Evolutionary conservation across 2,329 filamentous ascomycete species (phyloP).

Genomic region (Hypoxylon sp.): DNA sequence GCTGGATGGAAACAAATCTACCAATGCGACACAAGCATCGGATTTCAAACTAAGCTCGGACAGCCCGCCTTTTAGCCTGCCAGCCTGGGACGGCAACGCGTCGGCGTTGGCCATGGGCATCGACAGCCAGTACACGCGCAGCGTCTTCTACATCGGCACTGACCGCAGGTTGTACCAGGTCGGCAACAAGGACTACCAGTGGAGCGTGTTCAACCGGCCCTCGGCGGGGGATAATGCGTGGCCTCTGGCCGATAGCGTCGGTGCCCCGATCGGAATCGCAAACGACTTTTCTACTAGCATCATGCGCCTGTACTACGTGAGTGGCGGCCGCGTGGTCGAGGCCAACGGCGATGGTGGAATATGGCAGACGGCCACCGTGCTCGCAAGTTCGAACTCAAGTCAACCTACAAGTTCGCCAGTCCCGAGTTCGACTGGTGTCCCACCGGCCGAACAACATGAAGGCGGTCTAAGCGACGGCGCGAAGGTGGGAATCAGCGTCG

Average conservation of each 20-base stretch:
- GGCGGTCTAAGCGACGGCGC: constrained; percentile 54
- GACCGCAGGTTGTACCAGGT: constrained; percentile 56
- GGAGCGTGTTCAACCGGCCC: constrained; percentile 47
- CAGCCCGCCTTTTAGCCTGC: constrained; percentile 49
- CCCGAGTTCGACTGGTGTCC: neutral
- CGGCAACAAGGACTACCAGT: constrained; percentile 49
- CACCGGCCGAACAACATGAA: constrained; percentile 1
- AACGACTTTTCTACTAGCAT: constrained; percentile 48
- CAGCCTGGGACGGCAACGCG: constrained; percentile 53
- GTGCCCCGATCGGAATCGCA: constrained; percentile 53
- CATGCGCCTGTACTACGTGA: constrained; percentile 56
- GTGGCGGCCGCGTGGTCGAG: constrained; percentile 53
- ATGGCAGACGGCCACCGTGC: constrained; percentile 52
- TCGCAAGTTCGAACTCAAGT: constrained; percentile 50
- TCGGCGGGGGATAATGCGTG: constrained; percentile 46
- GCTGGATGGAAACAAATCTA: constrained; percentile 41
- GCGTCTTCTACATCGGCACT: constrained; percentile 58
- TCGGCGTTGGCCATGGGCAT: constrained; percentile 51
- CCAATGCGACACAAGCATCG: constrained; percentile 48
- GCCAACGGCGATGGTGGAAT: constrained; percentile 49
- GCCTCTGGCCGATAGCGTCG: constrained; percentile 48
- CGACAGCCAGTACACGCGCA: constrained; percentile 51
- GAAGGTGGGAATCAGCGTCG: constrained; percentile 56
- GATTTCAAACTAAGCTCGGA: constrained; percentile 42
- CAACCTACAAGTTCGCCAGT: constrained; percentile 18